phyloP scores from a whole-genome alignment of 129 eudicot genomes.

The Cynara cardunculus region DNA sequence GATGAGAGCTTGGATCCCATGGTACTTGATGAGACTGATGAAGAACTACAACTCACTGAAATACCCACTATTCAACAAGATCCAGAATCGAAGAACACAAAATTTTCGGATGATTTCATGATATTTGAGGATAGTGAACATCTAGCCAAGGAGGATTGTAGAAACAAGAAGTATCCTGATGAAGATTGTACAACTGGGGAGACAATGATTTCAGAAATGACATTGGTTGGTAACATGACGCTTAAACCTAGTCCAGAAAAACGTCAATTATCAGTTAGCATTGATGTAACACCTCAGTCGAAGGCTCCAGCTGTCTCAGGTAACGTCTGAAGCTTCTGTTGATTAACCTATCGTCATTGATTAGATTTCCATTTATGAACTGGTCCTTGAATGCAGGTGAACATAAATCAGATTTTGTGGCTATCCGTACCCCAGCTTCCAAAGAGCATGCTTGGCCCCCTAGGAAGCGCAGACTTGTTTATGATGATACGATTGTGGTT shows the following conservation, averaged over 20 bases:
- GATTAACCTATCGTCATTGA: not conserved
- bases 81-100: slow-evolving; percentile 18
- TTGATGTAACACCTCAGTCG: slow-evolving; percentile 46
- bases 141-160: not conserved
- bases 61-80: slow-evolving; percentile 20
- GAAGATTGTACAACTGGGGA: slow-evolving; percentile 22
- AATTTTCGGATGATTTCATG: not conserved
- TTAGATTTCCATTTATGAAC: not conserved
- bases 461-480: slow-evolving; percentile 43
- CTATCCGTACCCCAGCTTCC: slow-evolving; percentile 67
- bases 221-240: slow-evolving; percentile 25
- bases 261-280: slow-evolving; percentile 26
- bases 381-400: slow-evolving; percentile 34
- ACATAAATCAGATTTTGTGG: slow-evolving; percentile 32
- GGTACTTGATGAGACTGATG: slow-evolving; percentile 38
- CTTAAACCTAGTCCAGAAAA: slow-evolving; percentile 30
- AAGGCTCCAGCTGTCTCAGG: slow-evolving; percentile 46
- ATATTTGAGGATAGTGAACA: slow-evolving; percentile 23
- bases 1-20: slow-evolving; percentile 58
- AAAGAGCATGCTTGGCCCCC: slow-evolving; percentile 38
- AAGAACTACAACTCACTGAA: slow-evolving; percentile 19
- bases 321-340: not conserved
- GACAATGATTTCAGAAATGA: slow-evolving; percentile 25
- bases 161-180: slow-evolving; percentile 11
- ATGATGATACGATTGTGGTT: slow-evolving; percentile 30